Evolutionary conservation across 805 yeast genomes (phyloP), one percentile per base, ranked within the genome.

Genomic region (Teunomyces panamensis): DNA sequence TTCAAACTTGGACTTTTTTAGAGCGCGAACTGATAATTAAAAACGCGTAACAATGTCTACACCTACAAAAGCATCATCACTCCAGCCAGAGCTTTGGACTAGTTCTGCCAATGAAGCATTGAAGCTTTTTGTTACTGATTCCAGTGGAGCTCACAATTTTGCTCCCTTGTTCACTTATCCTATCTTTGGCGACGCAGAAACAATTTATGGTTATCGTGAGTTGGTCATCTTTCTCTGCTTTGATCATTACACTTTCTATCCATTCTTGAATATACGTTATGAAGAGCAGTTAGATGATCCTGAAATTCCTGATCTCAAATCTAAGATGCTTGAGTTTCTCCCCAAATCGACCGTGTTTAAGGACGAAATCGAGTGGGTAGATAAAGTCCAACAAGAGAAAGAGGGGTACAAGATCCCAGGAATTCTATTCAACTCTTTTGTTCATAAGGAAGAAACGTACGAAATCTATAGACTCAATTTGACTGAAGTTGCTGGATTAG

Each of bases 121-220:
- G 13, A 73, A 77, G 42, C 62, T 89, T 6, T 81, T 64, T 47
- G 56, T 71, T 26, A 87, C 86, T 4, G 84, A 80, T 49, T 74
- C 78, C 2, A 67, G 74, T 2, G 83, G 83, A 0, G 79, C 84
- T 16, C 71, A 80, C 3, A 58, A 62, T 24, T 90, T 91, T 69
- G 68, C 76, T 33, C 97, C 98, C 0, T 59, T 70, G 10, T 90
- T 89, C 68, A 92, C 98, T 1, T 94, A 94, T 64, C 96, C 97
- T 2, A 85, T 94, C 9, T 94, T 81, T 73, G 98, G 98, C 5
- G 96, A 90, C 42, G 78, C 89, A 1, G 99, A 94, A 61, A 84
- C 84, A 46, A 83, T 94, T 1, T 89, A 84, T 59, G 99, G 99
- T 2, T 94, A 81, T 63, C 77, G 84, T 54, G 85, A 81, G 55